Base-by-base conservation (phyloP, 1,284 basidiomycete genomes). In the Pisolithus thermaeus region DNA sequence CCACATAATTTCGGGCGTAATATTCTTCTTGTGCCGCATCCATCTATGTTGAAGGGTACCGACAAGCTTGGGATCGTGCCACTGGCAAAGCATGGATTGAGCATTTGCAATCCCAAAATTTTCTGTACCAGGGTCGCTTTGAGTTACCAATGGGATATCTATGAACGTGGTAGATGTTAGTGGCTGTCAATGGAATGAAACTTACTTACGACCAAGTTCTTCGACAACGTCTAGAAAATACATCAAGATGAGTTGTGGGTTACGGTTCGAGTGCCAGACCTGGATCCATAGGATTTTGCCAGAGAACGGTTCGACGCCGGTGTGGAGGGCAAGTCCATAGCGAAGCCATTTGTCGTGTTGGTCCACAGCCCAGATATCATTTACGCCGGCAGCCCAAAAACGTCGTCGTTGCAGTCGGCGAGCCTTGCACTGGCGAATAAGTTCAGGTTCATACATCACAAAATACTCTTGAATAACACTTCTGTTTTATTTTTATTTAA, bases 301-400 rank as follows among this genome's bases (percentile, higher is more conserved):
- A 22, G 60, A 35, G 47, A 60, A 70, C 14, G 69, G 65, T 43
- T 77, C 73, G 7, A 70, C 41, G 4, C 65, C 57, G 28, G 58
- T 50, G 57, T 77, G 74, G 0, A 75, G 49, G 40, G 46, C 64
- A 0, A 76, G 58, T 0, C 69, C 68, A 56, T 70, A 76, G 3
- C 58, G 46, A 39, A 59, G 50, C 72, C 71, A 75, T 52, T 76
- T 75, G 53, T 77, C 70, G 50, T 73, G 71, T 52, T 73, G 72
- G 53, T 73, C 70, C 25, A 66, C 36, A 9, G 68, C 59, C 65
- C 67, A 69, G 0, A 70, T 32, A 44, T 74, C 67, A 48, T 71
- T 72, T 0, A 72, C 63, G 0, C 73, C 73, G 7, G 70, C 41
- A 7, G 23, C 22, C 41, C 41, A 43, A n/a, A 43, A 43, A 16